These are phyloP conservation scores for Intubia oerlemansii DNA, from an alignment of 2,329 filamentous ascomycete genomes.

Conservation along the genomic window DNA sequence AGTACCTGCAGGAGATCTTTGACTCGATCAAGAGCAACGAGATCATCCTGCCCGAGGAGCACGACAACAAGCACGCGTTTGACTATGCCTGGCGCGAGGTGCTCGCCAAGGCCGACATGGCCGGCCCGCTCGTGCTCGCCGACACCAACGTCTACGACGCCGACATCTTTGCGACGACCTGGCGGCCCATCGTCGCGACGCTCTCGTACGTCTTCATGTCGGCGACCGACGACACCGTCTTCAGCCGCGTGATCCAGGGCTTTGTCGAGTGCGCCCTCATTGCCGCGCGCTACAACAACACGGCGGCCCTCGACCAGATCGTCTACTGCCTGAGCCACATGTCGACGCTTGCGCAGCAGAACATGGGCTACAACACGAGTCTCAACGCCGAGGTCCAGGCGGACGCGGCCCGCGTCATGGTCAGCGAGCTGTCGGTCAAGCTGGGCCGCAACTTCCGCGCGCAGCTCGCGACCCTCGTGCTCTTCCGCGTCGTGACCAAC, in stretches of 20 bases:
- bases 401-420: conserved; percentile 68
- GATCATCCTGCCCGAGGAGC: conserved; percentile 92
- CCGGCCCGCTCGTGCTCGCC: conserved; percentile 54
- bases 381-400: conserved; percentile 93
- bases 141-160: conserved; percentile 90
- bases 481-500: conserved; percentile 77
- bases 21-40: conserved; percentile 83
- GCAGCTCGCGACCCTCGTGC: conserved; percentile 80
- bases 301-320: conserved; percentile 79
- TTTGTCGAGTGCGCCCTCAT: conserved; percentile 95
- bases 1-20: conserved; percentile 72
- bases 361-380: conserved; percentile 53
- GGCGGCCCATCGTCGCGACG: conserved; percentile 86
- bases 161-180: conserved; percentile 92
- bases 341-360: conserved; percentile 46
- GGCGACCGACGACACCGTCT: conserved; percentile 88
- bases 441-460: conserved; percentile 87
- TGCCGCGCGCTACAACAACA: conserved; percentile 62
- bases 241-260: conserved; percentile 76
- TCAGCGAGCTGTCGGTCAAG: conserved; percentile 90
- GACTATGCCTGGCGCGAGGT: conserved; percentile 97
- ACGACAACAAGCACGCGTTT: conserved; percentile 90
- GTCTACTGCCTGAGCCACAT: conserved; percentile 79
- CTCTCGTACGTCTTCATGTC: conserved; percentile 98
- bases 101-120: conserved; percentile 59